Conservation (phyloP, 163 green algal species). For the Scenedesmus sp. region DNA sequence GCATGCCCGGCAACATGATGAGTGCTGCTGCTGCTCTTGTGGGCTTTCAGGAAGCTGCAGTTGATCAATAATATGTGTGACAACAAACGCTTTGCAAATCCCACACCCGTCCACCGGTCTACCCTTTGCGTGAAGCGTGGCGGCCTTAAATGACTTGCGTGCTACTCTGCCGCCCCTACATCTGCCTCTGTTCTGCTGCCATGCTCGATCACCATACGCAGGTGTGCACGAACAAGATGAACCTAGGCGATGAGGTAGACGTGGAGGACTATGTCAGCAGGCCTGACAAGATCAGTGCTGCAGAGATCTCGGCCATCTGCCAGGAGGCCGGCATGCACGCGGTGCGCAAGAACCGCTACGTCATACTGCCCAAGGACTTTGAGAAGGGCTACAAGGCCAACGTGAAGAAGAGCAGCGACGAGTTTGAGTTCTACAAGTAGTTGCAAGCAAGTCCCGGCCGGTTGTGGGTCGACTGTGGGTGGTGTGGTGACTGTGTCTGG, state of each 20-base stretch:
- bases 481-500: too few relatives aligned
- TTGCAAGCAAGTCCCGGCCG: neutral
- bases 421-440: constrained; percentile 99
- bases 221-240: constrained; percentile 99
- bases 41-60: too few relatives aligned
- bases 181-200: neutral
- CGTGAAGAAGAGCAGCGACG: constrained; percentile 91
- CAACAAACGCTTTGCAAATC: too few relatives aligned
- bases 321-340: constrained; percentile 92
- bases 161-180: constrained; percentile 70
- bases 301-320: constrained; percentile 97
- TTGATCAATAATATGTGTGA: too few relatives aligned
- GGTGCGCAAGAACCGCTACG: constrained; percentile 87
- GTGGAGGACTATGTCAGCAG: constrained; percentile 98
- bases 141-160: too few relatives aligned
- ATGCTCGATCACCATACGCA: constrained; percentile 50
- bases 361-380: constrained; percentile 98
- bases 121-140: too few relatives aligned
- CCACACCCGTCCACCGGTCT: too few relatives aligned
- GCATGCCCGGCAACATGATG: too few relatives aligned
- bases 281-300: constrained; percentile 98
- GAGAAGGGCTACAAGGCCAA: constrained; percentile 99
- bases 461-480: too few relatives aligned
- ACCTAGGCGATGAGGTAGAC: constrained; percentile 98
- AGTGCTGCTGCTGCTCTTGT: too few relatives aligned